Conservation (phyloP, 2,329 filamentous ascomycete genomes). For the Drechslerella coelobrocha region DNA sequence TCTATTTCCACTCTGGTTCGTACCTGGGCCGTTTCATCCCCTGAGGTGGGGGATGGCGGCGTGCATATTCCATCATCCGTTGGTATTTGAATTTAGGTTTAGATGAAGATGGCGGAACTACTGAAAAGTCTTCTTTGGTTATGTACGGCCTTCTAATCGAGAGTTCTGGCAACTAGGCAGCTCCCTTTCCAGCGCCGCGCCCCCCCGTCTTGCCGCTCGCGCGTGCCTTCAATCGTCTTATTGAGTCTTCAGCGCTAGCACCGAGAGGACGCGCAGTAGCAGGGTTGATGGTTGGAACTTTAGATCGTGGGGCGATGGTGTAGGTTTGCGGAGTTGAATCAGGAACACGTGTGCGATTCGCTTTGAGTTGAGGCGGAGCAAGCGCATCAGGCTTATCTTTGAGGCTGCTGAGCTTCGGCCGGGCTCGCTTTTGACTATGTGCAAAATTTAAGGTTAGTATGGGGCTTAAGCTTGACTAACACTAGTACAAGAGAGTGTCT, state of each 20-base stretch:
- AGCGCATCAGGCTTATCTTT: constrained; percentile 53
- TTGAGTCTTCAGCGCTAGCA: constrained; percentile 54
- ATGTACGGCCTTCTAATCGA: constrained; percentile 17
- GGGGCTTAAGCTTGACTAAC: neutral
- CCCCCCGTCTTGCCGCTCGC: constrained; percentile 31
- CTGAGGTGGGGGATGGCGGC: too few species aligned
- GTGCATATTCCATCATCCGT: neutral
- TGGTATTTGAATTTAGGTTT: constrained; percentile 1
- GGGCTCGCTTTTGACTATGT: constrained; percentile 23
- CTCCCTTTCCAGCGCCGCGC: constrained; percentile 31
- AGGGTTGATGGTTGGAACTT: constrained; percentile 44
- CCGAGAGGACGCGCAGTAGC: constrained; percentile 52
- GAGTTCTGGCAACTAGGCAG: constrained; percentile 27
- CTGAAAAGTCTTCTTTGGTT: constrained; percentile 11
- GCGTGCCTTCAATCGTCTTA: constrained; percentile 54
- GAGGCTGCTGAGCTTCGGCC: constrained; percentile 36
- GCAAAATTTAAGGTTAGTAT: neutral
- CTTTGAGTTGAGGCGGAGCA: constrained; percentile 53
- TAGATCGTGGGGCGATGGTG: constrained; percentile 53
- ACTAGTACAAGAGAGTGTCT: constrained; percentile 50
- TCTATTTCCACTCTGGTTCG: too few species aligned
- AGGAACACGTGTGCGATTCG: constrained; percentile 54
- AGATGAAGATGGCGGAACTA: neutral
- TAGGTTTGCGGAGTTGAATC: constrained; percentile 53
- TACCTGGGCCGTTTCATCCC: neutral